Evolutionary conservation across 106 monocot species (phyloP), one percentile per base, ranked within the genome.

Genomic region (Narthecium ossifragum): DNA sequence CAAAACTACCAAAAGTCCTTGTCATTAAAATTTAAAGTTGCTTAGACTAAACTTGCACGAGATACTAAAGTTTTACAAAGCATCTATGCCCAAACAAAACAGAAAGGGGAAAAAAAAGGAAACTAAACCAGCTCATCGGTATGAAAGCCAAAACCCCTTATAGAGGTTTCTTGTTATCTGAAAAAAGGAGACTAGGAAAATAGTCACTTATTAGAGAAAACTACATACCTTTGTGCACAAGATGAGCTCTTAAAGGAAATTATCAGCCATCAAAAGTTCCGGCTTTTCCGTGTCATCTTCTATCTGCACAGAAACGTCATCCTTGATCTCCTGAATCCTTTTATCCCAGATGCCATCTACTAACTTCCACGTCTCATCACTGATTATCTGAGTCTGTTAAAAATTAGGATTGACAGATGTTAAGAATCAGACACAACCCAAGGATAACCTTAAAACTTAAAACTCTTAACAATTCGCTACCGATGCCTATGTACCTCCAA

Each of bases 291-390:
- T 61, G 38, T 81, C 73, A 67, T 90, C 81, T 64, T 90, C 70
- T 11, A 81, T 65, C 63, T 84, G 53, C 58, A 34, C 48, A 7
- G 75, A 65, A 38, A 73, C 78, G 78, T 90, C 90, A 7, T 81
- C 66, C 34, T 62, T 77, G 33, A 90, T 90, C 29, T 90, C 81
- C 24, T 78, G 50, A 15, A 85, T 67, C 64, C 75, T 78, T 70
- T 70, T 78, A 27, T 85, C 81, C 75, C 81, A 81, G 34, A 90
- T 78, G 9, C 45, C 65, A 66, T 85, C 84, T n/a, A 90, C 67
- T 57, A 90, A 66, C 63, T 90, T 85, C 85, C 85, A 90, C 32
- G 90, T 78, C 55, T 90, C 32, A 48, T 90, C 84, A 50, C 78
- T 81, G 49, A 90, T 75, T 17, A 85, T 90, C 70, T 85, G 85